Evolutionary conservation across 257 asterid species (phyloP), one percentile per base, ranked within the genome.

Genomic region (Ballota nigra): DNA sequence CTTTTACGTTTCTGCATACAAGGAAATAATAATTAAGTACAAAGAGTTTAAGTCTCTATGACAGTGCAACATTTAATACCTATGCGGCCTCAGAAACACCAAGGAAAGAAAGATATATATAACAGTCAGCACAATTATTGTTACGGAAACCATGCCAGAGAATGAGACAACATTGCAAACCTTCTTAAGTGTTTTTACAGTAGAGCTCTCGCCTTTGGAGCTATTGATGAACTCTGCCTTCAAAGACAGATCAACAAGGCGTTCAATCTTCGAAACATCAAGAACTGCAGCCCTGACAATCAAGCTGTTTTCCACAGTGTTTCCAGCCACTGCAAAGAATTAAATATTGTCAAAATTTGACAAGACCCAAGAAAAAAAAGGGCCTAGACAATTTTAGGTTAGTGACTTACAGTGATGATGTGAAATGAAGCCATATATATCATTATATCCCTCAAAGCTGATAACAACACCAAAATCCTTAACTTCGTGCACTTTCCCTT

Each of bases 221-320:
- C 74, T 82, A 74, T 72, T 80, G 52, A 83, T 69, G 76, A 92
- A 81, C 51, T 84, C 96, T 31, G 92, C 88, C 86, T 89, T 95
- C 73, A 92, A 59, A 63, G 98, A 89, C 68, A 95, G 82, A 78
- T 95, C 99, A 73, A 95, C 92, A 26, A 95, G 90, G 77, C 89
- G 93, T 23, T 92, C 99, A 66, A 83, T 83, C 86, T 78, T 89
- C 28, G 98, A 89, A 80, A 92, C 86, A 83, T 95, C 99, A 69
- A 95, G 96, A 80, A 95, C 91, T 36, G 86, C 82, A 71, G 96
- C 96, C 69, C 49, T 81, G 55, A 95, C 74, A 76, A 83, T 79
- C 57, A 92, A 81, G 75, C 88, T 86, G 34, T 63, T 70, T 56
- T 86, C 88, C 81, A 86, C 38, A 18, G 69, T 68, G 74, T 78